phyloP scores from a whole-genome alignment of 352 stramenopile genomes.

The Globisporangium paddicum region DNA sequence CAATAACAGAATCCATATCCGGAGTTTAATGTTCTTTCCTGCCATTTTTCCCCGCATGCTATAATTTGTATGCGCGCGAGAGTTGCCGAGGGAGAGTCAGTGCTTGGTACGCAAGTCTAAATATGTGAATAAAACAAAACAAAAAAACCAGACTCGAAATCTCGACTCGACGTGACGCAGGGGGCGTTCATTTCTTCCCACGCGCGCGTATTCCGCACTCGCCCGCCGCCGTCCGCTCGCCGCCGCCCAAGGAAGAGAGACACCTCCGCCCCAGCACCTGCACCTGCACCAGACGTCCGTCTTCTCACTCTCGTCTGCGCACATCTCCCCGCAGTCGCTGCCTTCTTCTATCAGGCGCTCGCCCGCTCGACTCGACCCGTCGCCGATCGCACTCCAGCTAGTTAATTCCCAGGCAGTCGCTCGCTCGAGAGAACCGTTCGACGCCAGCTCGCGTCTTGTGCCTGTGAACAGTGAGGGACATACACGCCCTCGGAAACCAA shows the following conservation, averaged over 20 bases:
- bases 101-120: constrained; percentile 3
- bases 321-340: no score
- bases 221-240: neutral
- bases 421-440: neutral
- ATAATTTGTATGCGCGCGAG: neutral
- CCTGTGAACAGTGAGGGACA: no score
- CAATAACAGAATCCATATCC: neutral
- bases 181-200: constrained; percentile 3
- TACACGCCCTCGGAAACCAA: neutral
- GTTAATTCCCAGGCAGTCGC: neutral
- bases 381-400: constrained; percentile 1
- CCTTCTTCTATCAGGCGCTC: no score
- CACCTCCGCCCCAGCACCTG: neutral
- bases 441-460: neutral
- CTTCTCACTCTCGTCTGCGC: no score
- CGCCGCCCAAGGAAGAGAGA: neutral
- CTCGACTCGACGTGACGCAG: constrained; percentile 2
- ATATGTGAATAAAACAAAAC: no score
- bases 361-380: neutral
- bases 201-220: constrained; percentile 4
- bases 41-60: neutral
- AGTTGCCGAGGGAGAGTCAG: neutral
- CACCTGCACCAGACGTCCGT: no score
- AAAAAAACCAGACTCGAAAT: constrained; percentile 4
- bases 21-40: no score